Base-by-base conservation (phyloP, 108 stramenopile genomes). In the Mayamaea pseudoterrestris region DNA sequence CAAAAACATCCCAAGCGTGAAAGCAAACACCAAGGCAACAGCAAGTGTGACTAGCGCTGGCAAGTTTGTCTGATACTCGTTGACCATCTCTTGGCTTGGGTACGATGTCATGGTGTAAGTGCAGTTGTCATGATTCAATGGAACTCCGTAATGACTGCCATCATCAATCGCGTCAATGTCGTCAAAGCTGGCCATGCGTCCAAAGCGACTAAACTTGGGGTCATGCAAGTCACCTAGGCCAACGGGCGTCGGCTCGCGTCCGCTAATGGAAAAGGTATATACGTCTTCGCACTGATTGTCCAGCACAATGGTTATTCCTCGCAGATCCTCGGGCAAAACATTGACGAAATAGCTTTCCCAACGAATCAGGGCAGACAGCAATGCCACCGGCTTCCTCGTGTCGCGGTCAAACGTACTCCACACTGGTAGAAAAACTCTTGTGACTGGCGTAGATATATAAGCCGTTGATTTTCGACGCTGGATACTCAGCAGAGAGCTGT, bases 1-100 rank as follows among this genome's bases (percentile, higher is more conserved):
- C 5, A 55, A 25, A 34, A 55, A 55, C 11, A 55, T 30, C 13
- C 25, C 27, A 4, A 41, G 12, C 5, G 53, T 61, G 30, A 60
- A 65, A 0, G 50, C 36, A 54, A 84, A 84, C 0, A 80, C 72
- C 3, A 62, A 26, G 8, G 66, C 46, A 5, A 65, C 60, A 8
- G 50, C 68, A 3, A 45, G 27, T 0, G 83, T 63, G 27, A 71
- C 74, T 4, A 76, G 35, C 0, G 41, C 42, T 7, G 83, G 69
- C 16, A 35, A 39, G 11, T 59, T 55, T 5, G 73, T 74, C 26
- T 28, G 26, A 28, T 57, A 57, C 6, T 27, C 35, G 28, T 57
- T 45, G 34, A 47, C 45, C 12, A 47, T 25, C 3, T 6, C 31
- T 5, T 30, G 12, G 21, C 45, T 41, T 2, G 55, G 55, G 25